Base-by-base conservation (phyloP, 2,329 filamentous ascomycete genomes). In the Colletotrichum australisinense region DNA sequence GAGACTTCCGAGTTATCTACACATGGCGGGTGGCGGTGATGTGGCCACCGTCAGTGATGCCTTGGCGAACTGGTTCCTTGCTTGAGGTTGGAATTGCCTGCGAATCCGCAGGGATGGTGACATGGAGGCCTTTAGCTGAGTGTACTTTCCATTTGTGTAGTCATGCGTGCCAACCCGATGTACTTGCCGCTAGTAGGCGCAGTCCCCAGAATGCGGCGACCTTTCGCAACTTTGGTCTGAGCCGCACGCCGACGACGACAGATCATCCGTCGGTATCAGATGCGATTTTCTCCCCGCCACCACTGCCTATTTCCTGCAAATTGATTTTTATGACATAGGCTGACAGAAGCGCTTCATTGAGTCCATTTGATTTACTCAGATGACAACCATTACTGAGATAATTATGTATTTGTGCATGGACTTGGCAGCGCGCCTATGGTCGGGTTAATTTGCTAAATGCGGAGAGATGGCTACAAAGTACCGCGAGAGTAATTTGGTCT, bases 81-180 rank as follows among this genome's bases (percentile, higher is more conserved):
- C 53, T 63, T 68, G 72, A 63, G 59, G 72, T 74, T 73, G 63
- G 69, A 74, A 72, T 74, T 72, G 69, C 42, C 57, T 72, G 68
- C 59, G 52, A 70, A 6, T 38, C 22, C 16, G 59, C 72, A 72
- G 63, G 72, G 68, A 74, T 72, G 68, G 63, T 63, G 68, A 26
- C 24, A 72, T 57, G 52, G n/a, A 16, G 4, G 14, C 22, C 3
- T 14, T 28, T 74, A 74, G 58, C 72, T 14, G 5, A 1, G 0
- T 19, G 9, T 74, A 74, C 72, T 7, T 60, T 9, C 1, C 6
- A 0, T n/a, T 1, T 6, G 8, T 0, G 14, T 14, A 0, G 1
- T 8, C 5, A 0, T 8, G 9, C 1, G 24, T 2, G 1, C 16
- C 42, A 19, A 4, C 4, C 4, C 0, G 0, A 63, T 5, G 72